Conservation (phyloP, 257 asterid species). For the Solanum rostratum region DNA sequence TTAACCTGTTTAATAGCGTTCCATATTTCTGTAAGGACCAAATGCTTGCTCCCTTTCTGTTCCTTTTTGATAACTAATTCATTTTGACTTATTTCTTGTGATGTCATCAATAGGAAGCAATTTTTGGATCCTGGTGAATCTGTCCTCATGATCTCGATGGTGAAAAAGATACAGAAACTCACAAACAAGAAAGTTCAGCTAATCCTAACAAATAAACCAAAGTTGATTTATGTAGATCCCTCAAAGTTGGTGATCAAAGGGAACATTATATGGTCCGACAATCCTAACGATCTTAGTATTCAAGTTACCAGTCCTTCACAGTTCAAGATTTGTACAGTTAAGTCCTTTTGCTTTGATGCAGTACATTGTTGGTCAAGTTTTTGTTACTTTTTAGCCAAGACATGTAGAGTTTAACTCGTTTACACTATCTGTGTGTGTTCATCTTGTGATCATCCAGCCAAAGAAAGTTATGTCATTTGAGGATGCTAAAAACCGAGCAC, state of each 20-base stretch:
- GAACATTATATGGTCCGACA: conserved; percentile 83
- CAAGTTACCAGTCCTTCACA: conserved; percentile 77
- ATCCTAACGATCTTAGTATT: conserved; percentile 73
- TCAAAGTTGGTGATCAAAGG: conserved; percentile 68
- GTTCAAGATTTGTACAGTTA: conserved; percentile 87
- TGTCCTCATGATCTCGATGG: conserved; percentile 91
- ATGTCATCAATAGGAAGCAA: conserved; percentile 58
- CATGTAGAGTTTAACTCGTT: neutral
- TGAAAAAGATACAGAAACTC: conserved; percentile 81
- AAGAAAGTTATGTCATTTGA: conserved; percentile 81
- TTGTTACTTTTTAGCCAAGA: neutral
- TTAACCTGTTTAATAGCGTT: neutral
- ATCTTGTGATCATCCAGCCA: conserved; percentile 42
- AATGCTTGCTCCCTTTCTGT: neutral
- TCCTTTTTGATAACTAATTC: neutral
- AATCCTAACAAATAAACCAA: conserved; percentile 90
- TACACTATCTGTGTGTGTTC: neutral
- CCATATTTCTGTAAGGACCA: neutral
- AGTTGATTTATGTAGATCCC: conserved; percentile 84
- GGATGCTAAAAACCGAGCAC: conserved; percentile 84
- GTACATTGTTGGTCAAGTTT: neutral
- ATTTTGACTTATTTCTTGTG: neutral
- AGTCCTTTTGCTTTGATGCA: conserved; percentile 9
- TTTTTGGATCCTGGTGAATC: conserved; percentile 97
- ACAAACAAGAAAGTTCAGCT: conserved; percentile 96